Conservation (phyloP, 192 early-diverging fungal species). For the Coemansia sp. region DNA sequence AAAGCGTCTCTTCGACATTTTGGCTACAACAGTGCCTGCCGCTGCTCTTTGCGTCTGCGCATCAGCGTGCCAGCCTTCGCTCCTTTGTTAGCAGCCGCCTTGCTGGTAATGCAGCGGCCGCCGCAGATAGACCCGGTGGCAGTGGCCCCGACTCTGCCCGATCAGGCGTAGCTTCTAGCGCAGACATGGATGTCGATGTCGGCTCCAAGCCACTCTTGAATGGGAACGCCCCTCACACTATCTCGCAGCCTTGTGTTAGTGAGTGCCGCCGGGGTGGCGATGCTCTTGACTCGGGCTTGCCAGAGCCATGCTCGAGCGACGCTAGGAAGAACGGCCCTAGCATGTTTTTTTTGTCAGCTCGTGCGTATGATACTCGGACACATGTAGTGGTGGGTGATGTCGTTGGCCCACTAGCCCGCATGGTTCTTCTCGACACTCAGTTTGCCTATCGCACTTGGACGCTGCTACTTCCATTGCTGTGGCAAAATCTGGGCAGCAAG, state of each 20-base stretch:
- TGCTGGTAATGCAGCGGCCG: constrained; percentile 8
- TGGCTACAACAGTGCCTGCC: constrained; percentile 94
- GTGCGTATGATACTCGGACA: neutral
- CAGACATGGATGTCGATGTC: constrained; percentile 18
- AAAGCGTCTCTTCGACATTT: constrained; percentile 76
- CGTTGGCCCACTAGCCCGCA: constrained; percentile 59
- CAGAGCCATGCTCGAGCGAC: neutral
- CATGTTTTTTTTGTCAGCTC: neutral
- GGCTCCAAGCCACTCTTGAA: neutral
- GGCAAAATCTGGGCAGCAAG: constrained; percentile 67
- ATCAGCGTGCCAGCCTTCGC: constrained; percentile 26
- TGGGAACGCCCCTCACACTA: neutral
- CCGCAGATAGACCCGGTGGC: neutral
- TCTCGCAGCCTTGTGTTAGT: neutral
- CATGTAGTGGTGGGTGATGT: constrained; percentile 31
- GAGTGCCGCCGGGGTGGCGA: neutral
- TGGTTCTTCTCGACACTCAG: constrained; percentile 65
- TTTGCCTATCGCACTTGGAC: constrained; percentile 81
- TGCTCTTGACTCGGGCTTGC: neutral
- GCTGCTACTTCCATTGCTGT: constrained; percentile 77
- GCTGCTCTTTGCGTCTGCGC: constrained; percentile 72
- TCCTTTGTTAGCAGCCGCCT: constrained; percentile 12
- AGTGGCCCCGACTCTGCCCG: neutral
- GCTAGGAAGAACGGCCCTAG: neutral
- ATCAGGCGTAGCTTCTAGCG: neutral